Evolutionary conservation across 768 basidiomycete genomes (phyloP).

Genomic region (Rhodosporidiobolus sp.): DNA sequence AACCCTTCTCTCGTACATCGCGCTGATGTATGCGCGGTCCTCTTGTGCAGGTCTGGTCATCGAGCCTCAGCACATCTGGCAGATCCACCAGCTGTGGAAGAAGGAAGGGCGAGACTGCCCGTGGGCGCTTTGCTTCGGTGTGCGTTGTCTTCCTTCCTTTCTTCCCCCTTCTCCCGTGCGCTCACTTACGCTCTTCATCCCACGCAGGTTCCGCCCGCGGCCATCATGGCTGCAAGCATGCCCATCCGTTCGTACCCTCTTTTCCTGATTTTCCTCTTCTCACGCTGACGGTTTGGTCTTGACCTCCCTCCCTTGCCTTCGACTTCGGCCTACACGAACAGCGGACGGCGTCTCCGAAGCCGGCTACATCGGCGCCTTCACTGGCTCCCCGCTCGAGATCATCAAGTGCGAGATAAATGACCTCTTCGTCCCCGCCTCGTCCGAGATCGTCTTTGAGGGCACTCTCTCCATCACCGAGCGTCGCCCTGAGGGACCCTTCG

Average conservation of each 20-base stretch:
- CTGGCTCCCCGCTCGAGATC: neutral
- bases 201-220: too few species aligned
- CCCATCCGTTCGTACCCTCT: too few species aligned
- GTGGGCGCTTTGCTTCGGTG: slow-evolving; percentile 4
- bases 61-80: slow-evolving; percentile 14
- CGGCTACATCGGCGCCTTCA: slow-evolving; percentile 5
- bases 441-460: slow-evolving; percentile 6
- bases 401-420: slow-evolving; percentile 5
- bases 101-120: neutral
- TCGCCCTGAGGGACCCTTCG: neutral
- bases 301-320: neutral
- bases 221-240: too few species aligned
- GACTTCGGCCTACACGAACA: neutral
- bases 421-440: neutral
- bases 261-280: too few species aligned
- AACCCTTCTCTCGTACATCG: too few species aligned
- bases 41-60: slow-evolving; percentile 8
- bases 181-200: too few species aligned
- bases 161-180: neutral
- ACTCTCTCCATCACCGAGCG: neutral
- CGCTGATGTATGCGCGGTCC: too few species aligned
- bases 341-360: slow-evolving; percentile 10
- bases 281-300: too few species aligned
- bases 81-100: slow-evolving; percentile 12
- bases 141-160: neutral